Base-by-base conservation (phyloP, 306 rosid species). In the Canavalia gladiata region DNA sequence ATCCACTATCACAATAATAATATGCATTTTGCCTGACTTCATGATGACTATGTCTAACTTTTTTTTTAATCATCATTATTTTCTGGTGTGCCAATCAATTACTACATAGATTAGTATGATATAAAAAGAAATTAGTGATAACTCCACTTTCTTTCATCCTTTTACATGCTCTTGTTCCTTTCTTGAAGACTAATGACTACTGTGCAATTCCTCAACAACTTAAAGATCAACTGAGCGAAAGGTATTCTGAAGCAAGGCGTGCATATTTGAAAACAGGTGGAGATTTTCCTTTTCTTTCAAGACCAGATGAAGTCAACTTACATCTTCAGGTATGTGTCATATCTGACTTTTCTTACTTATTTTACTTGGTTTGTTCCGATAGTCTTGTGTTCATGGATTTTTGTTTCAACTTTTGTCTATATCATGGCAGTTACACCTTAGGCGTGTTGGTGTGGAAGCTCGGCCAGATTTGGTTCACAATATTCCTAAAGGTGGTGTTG, bases 221-320 rank as follows among this genome's bases (percentile, higher is more conserved):
- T 49, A 95, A 90, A 84, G 99, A 95, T 84, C 92, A 93, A 86
- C 73, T 95, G 82, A 80, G 92, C 62, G 99, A 95, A 85, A 91
- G 96, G 82, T 95, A 95, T 54, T 90, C 97, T 0, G 99, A 63
- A 70, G 99, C 99, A 78, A 91, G 99, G 84, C 88, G 90, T 30
- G 99, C 98, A 37, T 86, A 79, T 72, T 82, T 95, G 87, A 95
- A 95, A 90, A 85, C 86, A 8, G 99, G 99, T 50, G 98, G 98
- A 37, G 99, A 95, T 86, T 95, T 95, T 82, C 99, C 99, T 29
- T 95, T 95, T 84, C 99, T 95, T 79, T 93, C 99, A 2, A 97
- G 99, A 34, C 96, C 99, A 2, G 99, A 95, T 86, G 99, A 95
- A 92, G 98, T 95, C 81, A 95, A 95, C 91, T 87, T 95, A 71